Evolutionary conservation across 805 yeast genomes (phyloP), one percentile per base, ranked within the genome.

Genomic region (Saccharomycopsis sp.): DNA sequence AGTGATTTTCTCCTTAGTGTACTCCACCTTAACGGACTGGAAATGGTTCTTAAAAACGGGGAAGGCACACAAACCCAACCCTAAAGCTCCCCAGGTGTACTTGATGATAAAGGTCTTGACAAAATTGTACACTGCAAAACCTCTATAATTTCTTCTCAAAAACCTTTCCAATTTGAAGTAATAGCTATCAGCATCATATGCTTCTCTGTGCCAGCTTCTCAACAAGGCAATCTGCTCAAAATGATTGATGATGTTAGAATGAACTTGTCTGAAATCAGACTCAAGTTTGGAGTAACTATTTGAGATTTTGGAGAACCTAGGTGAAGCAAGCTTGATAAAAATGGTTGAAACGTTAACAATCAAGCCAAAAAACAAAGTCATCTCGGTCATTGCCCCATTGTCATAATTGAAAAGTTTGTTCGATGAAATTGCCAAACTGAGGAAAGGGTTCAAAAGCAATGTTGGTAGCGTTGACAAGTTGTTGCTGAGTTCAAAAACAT

Each of bases 51-150:
- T 72, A 56, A 88, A 88, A 2, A 87, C 82, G 4, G 97, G 96
- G 3, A 88, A 76, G 2, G 95, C 77, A 60, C 96, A 88, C 36
- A 88, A 67, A 1, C 79, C 73, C 45, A 88, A 68, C 8, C 97
- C 97, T 23, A 92, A 85, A 2, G 96, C 97, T 48, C 97, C 97
- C 88, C 96, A 81, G 36, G 86, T 75, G 60, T 88, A 88, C 62
- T 88, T 88, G 47, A 88, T 88, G 40, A 86, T 77, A 53, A 87
- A 88, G 37, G 81, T 84, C 50, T 89, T 92, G 2, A 89, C 82
- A 50, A 84, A 73, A 54, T 87, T 87, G 60, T 87, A 89, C 19
- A 81, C 58, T 21, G 89, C 79, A 63, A 67, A 39, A 80, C 69
- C 51, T 83, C 78, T 61, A 82, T 74, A 48, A 81, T 71, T 54